A percentile compares a stretch with the other conserved stretches of the same genome.
These are phyloP conservation scores for Termitomyces sp. DNA, from an alignment of 768 basidiomycete genomes.

Conservation along the genomic window DNA sequence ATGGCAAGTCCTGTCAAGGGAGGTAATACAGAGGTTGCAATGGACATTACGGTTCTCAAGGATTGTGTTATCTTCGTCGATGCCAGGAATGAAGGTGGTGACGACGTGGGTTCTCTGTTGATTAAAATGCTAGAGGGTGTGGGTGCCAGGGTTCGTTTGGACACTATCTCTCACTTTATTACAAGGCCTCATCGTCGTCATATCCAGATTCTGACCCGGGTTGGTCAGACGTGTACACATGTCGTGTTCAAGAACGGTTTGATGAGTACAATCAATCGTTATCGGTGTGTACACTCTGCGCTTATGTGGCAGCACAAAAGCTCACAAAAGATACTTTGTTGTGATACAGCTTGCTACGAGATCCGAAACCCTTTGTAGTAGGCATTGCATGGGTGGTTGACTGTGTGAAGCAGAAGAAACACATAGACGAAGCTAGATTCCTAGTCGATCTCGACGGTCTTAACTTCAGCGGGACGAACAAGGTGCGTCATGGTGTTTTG, in stretches of 20 bases:
- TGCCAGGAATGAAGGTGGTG: constrained; percentile 78
- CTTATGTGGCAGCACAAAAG: neutral
- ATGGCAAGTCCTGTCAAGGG: constrained; percentile 47
- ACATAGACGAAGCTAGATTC: constrained; percentile 60
- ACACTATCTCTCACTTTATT: neutral
- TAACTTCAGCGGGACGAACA: constrained; percentile 55
- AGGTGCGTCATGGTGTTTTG: constrained; percentile 34
- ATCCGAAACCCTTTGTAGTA: constrained; percentile 69
- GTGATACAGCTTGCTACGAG: constrained; percentile 45
- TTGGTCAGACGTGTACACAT: constrained; percentile 74
- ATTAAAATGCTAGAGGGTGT: constrained; percentile 75
- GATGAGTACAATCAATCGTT: constrained; percentile 66
- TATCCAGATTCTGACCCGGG: constrained; percentile 52
- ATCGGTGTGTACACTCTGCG: constrained; percentile 42
- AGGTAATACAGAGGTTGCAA: constrained; percentile 10
- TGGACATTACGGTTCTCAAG: constrained; percentile 40
- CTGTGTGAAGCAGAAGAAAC: constrained; percentile 64
- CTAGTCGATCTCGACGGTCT: constrained; percentile 56
- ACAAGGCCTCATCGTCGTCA: neutral
- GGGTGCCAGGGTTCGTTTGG: constrained; percentile 63
- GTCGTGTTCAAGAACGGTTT: constrained; percentile 82
- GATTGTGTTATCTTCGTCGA: constrained; percentile 83
- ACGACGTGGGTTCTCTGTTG: constrained; percentile 76
- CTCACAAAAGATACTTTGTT: neutral
- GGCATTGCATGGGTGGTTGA: constrained; percentile 89